Evolutionary conservation across 768 basidiomycete species (phyloP).

Genomic region (Termitomyces eurrhizus): DNA sequence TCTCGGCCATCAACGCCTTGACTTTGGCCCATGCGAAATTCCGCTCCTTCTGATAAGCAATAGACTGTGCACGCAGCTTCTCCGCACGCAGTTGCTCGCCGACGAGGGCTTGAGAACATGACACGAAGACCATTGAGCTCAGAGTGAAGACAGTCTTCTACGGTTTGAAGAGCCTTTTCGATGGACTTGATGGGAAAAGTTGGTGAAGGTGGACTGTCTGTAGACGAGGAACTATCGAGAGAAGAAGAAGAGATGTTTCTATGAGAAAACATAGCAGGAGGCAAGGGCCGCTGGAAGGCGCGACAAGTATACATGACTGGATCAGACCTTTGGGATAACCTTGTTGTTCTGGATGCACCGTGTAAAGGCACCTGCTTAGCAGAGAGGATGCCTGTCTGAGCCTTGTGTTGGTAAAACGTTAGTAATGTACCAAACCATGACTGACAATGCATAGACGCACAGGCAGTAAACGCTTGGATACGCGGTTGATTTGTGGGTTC

Average conservation of each 20-base stretch:
- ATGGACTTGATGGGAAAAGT: constrained; percentile 12
- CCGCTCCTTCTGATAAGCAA: constrained; percentile 28
- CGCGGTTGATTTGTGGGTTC: neutral
- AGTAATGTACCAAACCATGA: neutral
- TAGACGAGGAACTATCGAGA: neutral
- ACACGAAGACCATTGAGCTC: too few species aligned
- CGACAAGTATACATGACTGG: neutral
- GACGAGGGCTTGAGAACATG: constrained; percentile 22
- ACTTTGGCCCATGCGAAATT: too few species aligned
- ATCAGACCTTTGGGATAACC: neutral
- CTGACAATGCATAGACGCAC: neutral
- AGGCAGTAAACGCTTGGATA: neutral
- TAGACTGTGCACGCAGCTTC: constrained; percentile 25
- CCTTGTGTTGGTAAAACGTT: too few species aligned
- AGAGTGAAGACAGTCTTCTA: too few species aligned
- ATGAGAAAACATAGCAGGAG: neutral
- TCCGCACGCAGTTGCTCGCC: constrained; percentile 29
- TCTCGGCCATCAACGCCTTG: too few species aligned
- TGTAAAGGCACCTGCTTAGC: constrained; percentile 4
- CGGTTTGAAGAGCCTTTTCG: too few species aligned
- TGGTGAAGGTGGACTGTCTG: neutral
- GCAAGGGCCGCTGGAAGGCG: neutral
- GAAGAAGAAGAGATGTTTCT: neutral
- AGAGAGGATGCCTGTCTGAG: too few species aligned
- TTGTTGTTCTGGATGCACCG: constrained; percentile 6